Evolutionary conservation across 345 rosid genomes (phyloP), one percentile per base, ranked within the genome.

Genomic region (Combretum micranthum): DNA sequence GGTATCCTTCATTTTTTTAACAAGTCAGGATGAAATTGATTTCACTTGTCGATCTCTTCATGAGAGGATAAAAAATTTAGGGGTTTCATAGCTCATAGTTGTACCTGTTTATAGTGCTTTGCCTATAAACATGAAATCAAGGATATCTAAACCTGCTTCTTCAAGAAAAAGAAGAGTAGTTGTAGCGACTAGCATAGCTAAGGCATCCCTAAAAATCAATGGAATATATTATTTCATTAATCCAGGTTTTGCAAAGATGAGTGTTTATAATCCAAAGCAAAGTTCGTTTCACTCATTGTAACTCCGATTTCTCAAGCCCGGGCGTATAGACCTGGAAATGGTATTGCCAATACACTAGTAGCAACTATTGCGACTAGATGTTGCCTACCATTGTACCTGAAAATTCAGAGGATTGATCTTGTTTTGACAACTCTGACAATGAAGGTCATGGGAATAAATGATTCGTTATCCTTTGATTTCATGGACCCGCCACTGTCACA

Each of bases 371-470:
- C 60, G 78, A 85, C 71, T 88, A 85, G 73, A 80, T 82, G 88
- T 78, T 85, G 37, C 92, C 98, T 53, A 80, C 95, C 11, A 15
- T 87, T 13, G 70, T 83, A 66, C 96, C 98, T 15, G 98, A n/a
- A 91, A 75, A 88, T 91, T 61, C 96, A 91, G 61, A 85, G 98
- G 74, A 82, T 84, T 50, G 80, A 88, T 64, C 98, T 91, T 63
- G 98, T 88, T 51, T 23, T 57, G 21, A 78, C 77, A 21, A 77
- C 84, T 0, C 79, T 91, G 15, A 72, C 75, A 13, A 79, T 91
- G 98, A 88, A 86, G 81, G 96, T 90, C 15, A 91, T 91, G 92
- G 98, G 98, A 20, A 86, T 91, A 37, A 88, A 82, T 64, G 98
- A 88, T 53, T 76, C 80, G 9, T 64, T 80, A 17, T 85, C 86